Evolutionary conservation across 768 basidiomycete genomes (phyloP).

Genomic region (Chiua virens): DNA sequence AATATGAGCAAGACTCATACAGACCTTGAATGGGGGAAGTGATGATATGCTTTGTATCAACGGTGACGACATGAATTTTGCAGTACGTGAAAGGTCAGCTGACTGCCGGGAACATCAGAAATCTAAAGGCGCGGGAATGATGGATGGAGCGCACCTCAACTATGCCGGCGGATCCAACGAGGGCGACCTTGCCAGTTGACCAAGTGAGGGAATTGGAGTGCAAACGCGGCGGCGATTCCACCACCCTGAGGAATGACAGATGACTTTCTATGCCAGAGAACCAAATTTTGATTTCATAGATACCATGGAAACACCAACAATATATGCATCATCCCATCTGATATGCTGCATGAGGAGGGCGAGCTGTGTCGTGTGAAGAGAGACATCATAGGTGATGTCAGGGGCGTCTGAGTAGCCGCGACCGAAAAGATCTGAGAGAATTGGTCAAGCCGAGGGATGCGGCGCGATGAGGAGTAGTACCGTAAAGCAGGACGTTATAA

Average conservation of each 20-base stretch:
- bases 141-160: conserved; percentile 47
- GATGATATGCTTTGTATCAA: conserved; percentile 67
- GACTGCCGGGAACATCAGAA: conserved; percentile 38
- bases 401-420: conserved; percentile 85
- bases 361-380: conserved; percentile 73
- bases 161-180: conserved; percentile 70
- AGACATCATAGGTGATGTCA: conserved; percentile 60
- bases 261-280: conserved; percentile 7
- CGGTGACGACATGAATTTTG: conserved; percentile 77
- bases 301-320: conserved; percentile 80
- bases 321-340: conserved; percentile 62
- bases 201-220: conserved; percentile 68
- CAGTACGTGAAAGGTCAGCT: conserved; percentile 66
- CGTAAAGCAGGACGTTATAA: conserved; percentile 75
- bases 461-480: conserved; percentile 33
- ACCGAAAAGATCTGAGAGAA: conserved; percentile 68
- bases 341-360: conserved; percentile 80
- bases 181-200: conserved; percentile 61
- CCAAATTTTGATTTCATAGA: neutral
- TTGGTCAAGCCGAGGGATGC: neutral
- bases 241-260: conserved; percentile 55
- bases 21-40: conserved; percentile 59
- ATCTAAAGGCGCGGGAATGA: neutral
- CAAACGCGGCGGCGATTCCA: conserved; percentile 69
- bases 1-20: conserved; percentile 15